These are phyloP conservation scores for Colletotrichum salicis DNA, from an alignment of 2,329 filamentous ascomycete species.

Conservation along the genomic window DNA sequence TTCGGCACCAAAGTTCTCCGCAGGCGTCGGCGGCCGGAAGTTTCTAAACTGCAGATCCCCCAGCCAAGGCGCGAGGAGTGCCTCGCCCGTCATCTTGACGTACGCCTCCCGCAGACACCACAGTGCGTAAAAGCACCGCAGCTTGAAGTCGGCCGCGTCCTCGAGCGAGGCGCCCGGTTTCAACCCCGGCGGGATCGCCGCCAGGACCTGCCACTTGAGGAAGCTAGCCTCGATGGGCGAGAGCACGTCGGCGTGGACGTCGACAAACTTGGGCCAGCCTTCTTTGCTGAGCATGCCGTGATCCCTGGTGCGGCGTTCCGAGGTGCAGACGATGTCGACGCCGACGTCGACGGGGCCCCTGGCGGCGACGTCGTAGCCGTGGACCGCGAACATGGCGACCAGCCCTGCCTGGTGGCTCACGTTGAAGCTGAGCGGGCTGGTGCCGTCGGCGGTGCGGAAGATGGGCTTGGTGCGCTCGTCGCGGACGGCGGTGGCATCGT, in stretches of 20 bases:
- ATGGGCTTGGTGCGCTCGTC: slow-evolving; percentile 66
- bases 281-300: slow-evolving; percentile 61
- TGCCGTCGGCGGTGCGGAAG: slow-evolving; percentile 59
- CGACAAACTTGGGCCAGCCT: slow-evolving; percentile 75
- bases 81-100: slow-evolving; percentile 85
- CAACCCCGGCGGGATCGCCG: slow-evolving; percentile 37
- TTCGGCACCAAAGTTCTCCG: slow-evolving; percentile 44
- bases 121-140: slow-evolving; percentile 79
- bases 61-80: slow-evolving; percentile 79
- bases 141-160: slow-evolving; percentile 66
- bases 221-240: slow-evolving; percentile 68
- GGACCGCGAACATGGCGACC: slow-evolving; percentile 72
- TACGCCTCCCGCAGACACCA: slow-evolving; percentile 86
- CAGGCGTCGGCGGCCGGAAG: slow-evolving; percentile 65
- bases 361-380: slow-evolving; percentile 40
- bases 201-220: slow-evolving; percentile 62
- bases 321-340: slow-evolving; percentile 80
- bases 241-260: slow-evolving; percentile 78
- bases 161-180: slow-evolving; percentile 43
- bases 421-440: slow-evolving; percentile 72
- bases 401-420: slow-evolving; percentile 82
- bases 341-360: slow-evolving; percentile 64
- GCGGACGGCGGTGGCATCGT: slow-evolving; percentile 65
- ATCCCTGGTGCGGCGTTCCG: slow-evolving; percentile 74
- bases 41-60: slow-evolving; percentile 74